Evolutionary conservation across 192 early-diverging fungal species (phyloP).

Genomic region (Polychytrium aggregatum): DNA sequence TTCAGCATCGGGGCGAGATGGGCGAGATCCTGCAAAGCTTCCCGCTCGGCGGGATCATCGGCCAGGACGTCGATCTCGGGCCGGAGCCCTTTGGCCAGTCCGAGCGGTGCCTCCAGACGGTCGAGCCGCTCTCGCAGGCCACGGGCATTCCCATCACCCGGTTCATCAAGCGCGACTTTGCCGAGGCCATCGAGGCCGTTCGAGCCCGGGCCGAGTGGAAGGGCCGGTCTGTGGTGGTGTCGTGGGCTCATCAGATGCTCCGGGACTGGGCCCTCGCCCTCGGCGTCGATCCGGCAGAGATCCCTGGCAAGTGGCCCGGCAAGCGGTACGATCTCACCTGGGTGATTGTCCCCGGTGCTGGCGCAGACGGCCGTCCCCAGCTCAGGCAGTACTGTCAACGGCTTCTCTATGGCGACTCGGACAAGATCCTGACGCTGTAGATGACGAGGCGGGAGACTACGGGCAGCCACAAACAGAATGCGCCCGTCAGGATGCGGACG

Average conservation of each 20-base stretch:
- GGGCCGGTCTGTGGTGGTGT: conserved; percentile 23
- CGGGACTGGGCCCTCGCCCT: conserved; percentile 18
- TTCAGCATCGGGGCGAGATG: conserved; percentile 26
- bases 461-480: conserved; percentile 13
- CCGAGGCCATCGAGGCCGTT: conserved; percentile 2
- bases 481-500: conserved; percentile 7
- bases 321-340: conserved; percentile 41
- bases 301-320: conserved; percentile 34
- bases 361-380: neutral
- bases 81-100: conserved; percentile 15
- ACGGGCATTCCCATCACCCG: neutral
- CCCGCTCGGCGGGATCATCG: conserved; percentile 24
- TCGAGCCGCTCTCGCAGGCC: conserved; percentile 17
- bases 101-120: conserved; percentile 25
- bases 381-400: conserved; percentile 22
- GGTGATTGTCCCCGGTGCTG: conserved; percentile 13
- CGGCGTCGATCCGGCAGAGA: conserved; percentile 13
- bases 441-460: conserved; percentile 2
- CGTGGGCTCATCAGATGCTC: conserved; percentile 40
- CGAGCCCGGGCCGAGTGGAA: conserved; percentile 8
- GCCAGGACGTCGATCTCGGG: conserved; percentile 25
- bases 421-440: conserved; percentile 6
- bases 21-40: conserved; percentile 7
- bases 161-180: conserved; percentile 20
- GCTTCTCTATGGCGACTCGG: conserved; percentile 27